Evolutionary conservation across 1,284 basidiomycete species (phyloP), one percentile per base, ranked within the genome.

Genomic region (Cutaneotrichosporon spelunceum): DNA sequence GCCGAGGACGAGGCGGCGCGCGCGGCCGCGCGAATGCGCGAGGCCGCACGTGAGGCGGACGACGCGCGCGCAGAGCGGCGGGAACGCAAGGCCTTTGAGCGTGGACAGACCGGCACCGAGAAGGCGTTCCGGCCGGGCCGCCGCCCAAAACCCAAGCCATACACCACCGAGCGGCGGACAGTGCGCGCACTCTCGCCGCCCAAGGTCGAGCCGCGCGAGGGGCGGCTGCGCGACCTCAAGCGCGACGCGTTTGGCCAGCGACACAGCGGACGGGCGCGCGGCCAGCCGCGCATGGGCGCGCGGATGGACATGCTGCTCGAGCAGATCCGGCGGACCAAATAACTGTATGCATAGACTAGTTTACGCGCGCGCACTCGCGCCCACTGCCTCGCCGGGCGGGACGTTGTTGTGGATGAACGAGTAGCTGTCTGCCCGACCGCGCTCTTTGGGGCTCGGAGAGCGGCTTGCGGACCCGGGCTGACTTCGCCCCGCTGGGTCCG

Each of bases 251-350:
- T 71, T 53, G 61, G 68, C 21, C 73, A 76, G 56, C 49, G 47
- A 26, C 61, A 63, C 52, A 13, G 13, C 11, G 63, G 62, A 23
- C 33, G 63, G 11, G 65, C 62, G 24, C 69, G 67, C 63, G 78
- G 78, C n/a, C 79, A 79, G 65, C 79, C 79, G 29, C 77, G 78
- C 63, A 77, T 80, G 78, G 73, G 70, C 23, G 75, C 78, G 33
- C 72, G 77, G 62, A 80, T 80, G 76, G 78, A 73, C 21, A 68
- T 72, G 26, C 55, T 80, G 64, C 65, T 80, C 62, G 78, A 80
- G 70, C 70, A 77, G 73, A 79, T 80, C 53, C 71, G 75, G 69
- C 58, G 75, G 68, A 68, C 68, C 49, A 72, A 68, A 50, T 64
- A 59, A 48, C 29, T 26, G 14, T n/a, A 50, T 50, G 48, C 48